Conservation (phyloP, 345 rosid genomes). For the Heritiera littoralis region DNA sequence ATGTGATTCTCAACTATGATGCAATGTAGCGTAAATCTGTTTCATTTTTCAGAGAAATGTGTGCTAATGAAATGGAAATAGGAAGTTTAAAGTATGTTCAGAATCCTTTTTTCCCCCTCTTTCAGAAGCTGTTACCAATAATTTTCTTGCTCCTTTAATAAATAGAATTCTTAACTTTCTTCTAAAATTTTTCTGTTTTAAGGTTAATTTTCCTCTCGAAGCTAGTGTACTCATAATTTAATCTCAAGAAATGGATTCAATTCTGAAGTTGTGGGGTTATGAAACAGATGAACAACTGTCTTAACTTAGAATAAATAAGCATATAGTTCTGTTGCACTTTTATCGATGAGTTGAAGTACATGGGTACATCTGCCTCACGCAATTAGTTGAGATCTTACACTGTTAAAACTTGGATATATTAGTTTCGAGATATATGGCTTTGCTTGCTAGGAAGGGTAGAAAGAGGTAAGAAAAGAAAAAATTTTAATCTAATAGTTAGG, state of each 20-base stretch:
- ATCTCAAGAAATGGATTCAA: neutral
- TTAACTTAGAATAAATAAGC: neutral
- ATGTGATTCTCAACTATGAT: neutral
- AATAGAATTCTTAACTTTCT: neutral
- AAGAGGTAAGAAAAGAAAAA: neutral
- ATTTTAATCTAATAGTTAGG: neutral
- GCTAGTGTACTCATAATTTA: neutral
- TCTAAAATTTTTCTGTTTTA: neutral
- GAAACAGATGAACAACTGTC: neutral
- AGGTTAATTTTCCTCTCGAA: neutral
- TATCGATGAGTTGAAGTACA: neutral
- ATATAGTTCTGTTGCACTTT: neutral
- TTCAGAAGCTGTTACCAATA: slow-evolving; percentile 1
- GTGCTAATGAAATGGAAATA: neutral
- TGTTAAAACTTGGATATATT: neutral
- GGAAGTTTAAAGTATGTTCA: neutral
- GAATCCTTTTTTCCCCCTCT: neutral
- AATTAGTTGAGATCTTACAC: neutral
- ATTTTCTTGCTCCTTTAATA: neutral
- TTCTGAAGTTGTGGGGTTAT: neutral
- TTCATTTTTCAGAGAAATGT: neutral
- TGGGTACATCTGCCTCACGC: neutral
- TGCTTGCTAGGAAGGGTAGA: neutral
- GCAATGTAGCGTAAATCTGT: neutral
- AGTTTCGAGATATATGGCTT: neutral